Evolutionary conservation across 306 rosid species (phyloP).

Genomic region (Vicia faba): DNA sequence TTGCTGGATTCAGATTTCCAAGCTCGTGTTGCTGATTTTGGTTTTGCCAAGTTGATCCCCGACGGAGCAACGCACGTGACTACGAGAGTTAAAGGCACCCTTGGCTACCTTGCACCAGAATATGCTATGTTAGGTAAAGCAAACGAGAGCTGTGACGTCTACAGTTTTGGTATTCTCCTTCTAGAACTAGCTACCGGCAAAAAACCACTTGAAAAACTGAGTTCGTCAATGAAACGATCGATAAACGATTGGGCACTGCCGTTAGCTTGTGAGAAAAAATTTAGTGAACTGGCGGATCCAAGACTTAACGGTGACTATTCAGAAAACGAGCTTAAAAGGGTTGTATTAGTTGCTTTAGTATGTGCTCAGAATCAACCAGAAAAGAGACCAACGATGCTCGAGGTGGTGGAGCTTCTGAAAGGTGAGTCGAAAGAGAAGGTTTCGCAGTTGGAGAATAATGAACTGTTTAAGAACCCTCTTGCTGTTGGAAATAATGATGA

Average conservation of each 20-base stretch:
- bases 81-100: conserved; percentile 96
- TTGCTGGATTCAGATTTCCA: conserved; percentile 74
- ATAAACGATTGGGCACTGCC: conserved; percentile 95
- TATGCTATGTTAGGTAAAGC: conserved; percentile 95
- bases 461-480: conserved; percentile 56
- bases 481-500: conserved; percentile 44
- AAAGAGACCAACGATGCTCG: conserved; percentile 78
- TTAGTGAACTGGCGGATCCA: conserved; percentile 71
- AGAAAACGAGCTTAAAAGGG: conserved; percentile 80
- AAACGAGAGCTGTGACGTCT: conserved; percentile 86
- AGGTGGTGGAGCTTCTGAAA: conserved; percentile 77
- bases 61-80: conserved; percentile 97
- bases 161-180: conserved; percentile 89
- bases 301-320: conserved; percentile 74
- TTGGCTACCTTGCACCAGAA: conserved; percentile 97
- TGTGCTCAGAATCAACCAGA: conserved; percentile 75
- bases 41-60: conserved; percentile 93
- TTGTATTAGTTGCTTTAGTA: conserved; percentile 63
- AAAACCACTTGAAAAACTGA: conserved; percentile 75
- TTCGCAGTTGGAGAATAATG: conserved; percentile 61
- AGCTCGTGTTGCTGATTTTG: conserved; percentile 92
- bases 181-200: conserved; percentile 89
- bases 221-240: conserved; percentile 53
- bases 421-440: conserved; percentile 76
- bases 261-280: conserved; percentile 66